Evolutionary conservation across 352 stramenopile species (phyloP).

Genomic region (Globisporangium orthogonon): DNA sequence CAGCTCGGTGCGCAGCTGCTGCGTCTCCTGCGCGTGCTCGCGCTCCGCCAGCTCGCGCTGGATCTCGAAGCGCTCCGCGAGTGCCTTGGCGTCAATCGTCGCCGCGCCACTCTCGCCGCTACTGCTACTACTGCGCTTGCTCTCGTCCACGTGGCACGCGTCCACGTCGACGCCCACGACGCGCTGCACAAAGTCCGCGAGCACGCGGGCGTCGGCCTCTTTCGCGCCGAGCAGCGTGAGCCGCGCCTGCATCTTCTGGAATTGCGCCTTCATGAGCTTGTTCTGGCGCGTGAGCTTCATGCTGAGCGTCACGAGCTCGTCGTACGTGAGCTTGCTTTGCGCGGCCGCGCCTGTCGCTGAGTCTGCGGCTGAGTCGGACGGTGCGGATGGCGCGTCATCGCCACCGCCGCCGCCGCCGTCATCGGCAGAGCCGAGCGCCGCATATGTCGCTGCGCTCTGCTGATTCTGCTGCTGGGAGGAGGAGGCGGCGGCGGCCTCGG

Average conservation of each 20-base stretch:
- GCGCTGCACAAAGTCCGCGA: conserved; percentile 50
- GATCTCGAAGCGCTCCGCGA: conserved; percentile 48
- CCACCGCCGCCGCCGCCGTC: neutral
- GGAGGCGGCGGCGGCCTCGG: conserved; percentile 3
- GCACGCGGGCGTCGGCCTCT: conserved; percentile 40
- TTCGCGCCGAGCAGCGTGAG: conserved; percentile 25
- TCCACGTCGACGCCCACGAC: conserved; percentile 67
- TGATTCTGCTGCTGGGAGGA: neutral
- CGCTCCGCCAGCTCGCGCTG: conserved; percentile 35
- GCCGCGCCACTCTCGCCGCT: conserved; percentile 5
- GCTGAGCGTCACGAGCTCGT: conserved; percentile 75
- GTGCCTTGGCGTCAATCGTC: conserved; percentile 35
- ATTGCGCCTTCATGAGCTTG: conserved; percentile 81
- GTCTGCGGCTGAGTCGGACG: neutral
- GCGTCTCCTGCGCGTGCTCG: conserved; percentile 18
- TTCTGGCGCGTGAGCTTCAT: conserved; percentile 89
- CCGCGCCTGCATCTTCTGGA: conserved; percentile 67
- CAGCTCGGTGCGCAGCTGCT: conserved; percentile 11
- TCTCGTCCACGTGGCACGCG: conserved; percentile 29
- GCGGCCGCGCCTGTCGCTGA: neutral
- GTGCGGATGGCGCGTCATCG: neutral
- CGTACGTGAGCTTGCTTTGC: conserved; percentile 46
- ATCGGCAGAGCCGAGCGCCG: conserved; percentile 7
- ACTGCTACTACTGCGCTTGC: conserved; percentile 3
- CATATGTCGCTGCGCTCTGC: conserved; percentile 1